phyloP scores from a whole-genome alignment of 257 asterid species.

The Datura wrightii region DNA sequence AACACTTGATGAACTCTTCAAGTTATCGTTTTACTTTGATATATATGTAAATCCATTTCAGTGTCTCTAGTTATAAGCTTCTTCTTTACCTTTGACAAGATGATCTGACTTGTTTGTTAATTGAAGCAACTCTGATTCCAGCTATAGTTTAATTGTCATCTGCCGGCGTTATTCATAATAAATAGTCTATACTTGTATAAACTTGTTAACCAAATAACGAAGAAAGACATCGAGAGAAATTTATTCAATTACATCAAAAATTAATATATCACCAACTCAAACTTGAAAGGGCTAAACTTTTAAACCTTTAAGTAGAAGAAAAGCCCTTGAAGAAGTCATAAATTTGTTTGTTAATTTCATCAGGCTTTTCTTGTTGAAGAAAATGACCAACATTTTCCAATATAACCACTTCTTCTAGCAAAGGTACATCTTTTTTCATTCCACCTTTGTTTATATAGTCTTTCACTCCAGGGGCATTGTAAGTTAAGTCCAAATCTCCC shows the following conservation, averaged over 20 bases:
- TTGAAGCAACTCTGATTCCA: too few relatives aligned
- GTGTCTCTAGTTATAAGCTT: too few relatives aligned
- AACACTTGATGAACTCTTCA: too few relatives aligned
- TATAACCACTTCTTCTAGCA: conserved; percentile 44
- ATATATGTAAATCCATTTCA: too few relatives aligned
- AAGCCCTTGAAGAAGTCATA: conserved; percentile 36
- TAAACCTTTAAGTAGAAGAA: background rate
- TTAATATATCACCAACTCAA: background rate
- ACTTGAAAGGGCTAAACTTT: background rate
- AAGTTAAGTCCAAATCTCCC: conserved; percentile 51
- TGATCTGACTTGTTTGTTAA: too few relatives aligned
- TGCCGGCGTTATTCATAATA: too few relatives aligned
- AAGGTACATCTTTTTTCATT: conserved; percentile 46
- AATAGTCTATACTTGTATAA: too few relatives aligned
- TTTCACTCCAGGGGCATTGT: conserved; percentile 48
- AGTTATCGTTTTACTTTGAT: too few relatives aligned
- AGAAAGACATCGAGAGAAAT: background rate
- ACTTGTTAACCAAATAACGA: too few relatives aligned
- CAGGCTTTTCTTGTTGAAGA: conserved; percentile 46
- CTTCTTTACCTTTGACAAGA: too few relatives aligned
- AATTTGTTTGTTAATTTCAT: conserved; percentile 42
- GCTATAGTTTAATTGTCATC: too few relatives aligned
- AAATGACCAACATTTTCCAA: conserved; percentile 56
- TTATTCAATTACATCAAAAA: background rate
- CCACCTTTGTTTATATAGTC: conserved; percentile 46